Base-by-base conservation (phyloP, 768 basidiomycete species). In the Scleroderma citrinum region DNA sequence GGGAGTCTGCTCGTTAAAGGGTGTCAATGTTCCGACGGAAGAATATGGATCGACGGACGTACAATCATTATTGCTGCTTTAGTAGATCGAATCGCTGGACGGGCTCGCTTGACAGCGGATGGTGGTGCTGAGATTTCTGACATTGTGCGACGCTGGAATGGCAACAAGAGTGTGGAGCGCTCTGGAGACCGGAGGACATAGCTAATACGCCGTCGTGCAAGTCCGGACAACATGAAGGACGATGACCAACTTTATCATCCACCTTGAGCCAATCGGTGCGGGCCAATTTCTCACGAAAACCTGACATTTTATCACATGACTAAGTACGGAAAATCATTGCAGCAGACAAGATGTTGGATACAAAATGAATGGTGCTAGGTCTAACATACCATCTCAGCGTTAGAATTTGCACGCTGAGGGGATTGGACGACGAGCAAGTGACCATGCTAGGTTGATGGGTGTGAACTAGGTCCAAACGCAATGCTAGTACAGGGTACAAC, bases 61-160 rank as follows among this genome's bases (percentile, higher is more conserved):
- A 91, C 90, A 47, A 93, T 78, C 8, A 80, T 71, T 42, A 93
- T 69, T 3, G 89, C 87, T 3, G 89, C 88, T 65, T 90, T 92
- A 47, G 78, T 76, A 0, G 90, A 72, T 45, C 81, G 75, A 51
- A 90, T 73, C 50, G 71, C 78, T 3, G 85, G 87, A 57, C 84
- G 70, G 2, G 78, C 74, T 39, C 82, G 81, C 54, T 81, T 78
- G 7, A 71, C 70, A 60, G 77, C 84, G 16, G 88, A 88, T 10
- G 70, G 68, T 29, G 83, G 80, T 5, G 87, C 87, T 16, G 78
- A 76, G 54, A 77, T 70, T 7, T 82, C 78, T 37, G 84, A 83
- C 80, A 85, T 79, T 1, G 82, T 81, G 58, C 78, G 74, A 48
- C 82, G 76, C 49, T 68, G 68, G 24, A 39, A 50, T 7, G 57